Base-by-base conservation (phyloP, 345 rosid genomes). In the Ceriops zippeliana region DNA sequence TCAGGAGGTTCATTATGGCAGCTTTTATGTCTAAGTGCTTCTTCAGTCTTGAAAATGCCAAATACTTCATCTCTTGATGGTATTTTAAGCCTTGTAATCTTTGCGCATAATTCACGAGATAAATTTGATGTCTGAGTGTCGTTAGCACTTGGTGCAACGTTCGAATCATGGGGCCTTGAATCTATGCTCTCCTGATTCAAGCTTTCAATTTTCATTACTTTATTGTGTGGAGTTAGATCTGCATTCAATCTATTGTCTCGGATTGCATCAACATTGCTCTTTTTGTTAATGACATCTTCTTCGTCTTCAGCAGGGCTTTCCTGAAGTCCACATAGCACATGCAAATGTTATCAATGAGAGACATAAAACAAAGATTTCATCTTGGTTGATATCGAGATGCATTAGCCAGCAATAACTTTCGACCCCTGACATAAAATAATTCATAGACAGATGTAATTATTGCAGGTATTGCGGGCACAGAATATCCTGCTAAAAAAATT, bases 281-380 rank as follows among this genome's bases (percentile, higher is more conserved):
- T 76, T 81, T 27, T 74, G 35, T 1, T 28, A 54, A 32, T 53
- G 42, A 49, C 26, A 66, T 83, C 86, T 70, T 81, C 95, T 30
- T 80, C 91, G 35, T 83, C 92, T 52, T 85, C 96, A 10, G 72
- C 70, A 30, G 92, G 86, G 76, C 82, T 82, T 82, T 79, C 82
- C 99, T 95, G 80, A 75, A 9, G 42, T 37, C 42, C 11, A 2
- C 13, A 37, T 37, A 10, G 1, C 8, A 37, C 42, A 37, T 2
- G 42, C 10, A 37, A 37, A 63, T 56, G 7, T 24, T 51, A 27
- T 51, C 2, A 0, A 47, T 5, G 49, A 42, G 11, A 47, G 9
- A 19, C 22, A 21, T 26, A 21, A 56, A 27, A 54, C 53, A 37
- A 7, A 9, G 2, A 37, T 10, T 7, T 37, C 10, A 37, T 37